Conservation (phyloP, 352 stramenopile species). For the Globisporangium spinosum region DNA sequence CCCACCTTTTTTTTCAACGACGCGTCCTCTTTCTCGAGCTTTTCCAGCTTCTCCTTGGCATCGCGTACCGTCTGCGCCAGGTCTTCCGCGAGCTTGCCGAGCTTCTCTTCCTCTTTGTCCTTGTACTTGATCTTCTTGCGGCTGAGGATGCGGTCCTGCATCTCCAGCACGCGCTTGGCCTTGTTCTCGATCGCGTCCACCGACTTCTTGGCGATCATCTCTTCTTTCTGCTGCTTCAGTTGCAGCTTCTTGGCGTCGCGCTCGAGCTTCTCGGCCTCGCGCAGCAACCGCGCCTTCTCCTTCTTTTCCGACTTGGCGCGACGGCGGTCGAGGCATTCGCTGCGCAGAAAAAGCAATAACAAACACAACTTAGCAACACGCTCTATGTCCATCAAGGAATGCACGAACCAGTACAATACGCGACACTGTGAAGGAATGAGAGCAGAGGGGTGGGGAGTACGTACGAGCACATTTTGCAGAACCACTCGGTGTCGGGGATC, state of each 20-base stretch:
- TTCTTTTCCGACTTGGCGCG: conserved; percentile 71
- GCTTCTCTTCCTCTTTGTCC: conserved; percentile 85
- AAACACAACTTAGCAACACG: neutral
- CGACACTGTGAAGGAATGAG: neutral
- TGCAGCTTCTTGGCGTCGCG: conserved; percentile 61
- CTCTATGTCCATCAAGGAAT: too few species aligned
- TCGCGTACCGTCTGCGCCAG: conserved; percentile 69
- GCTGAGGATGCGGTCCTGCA: conserved; percentile 85
- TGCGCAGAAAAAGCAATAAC: conserved; percentile 16
- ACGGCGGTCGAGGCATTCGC: conserved; percentile 76
- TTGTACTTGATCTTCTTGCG: conserved; percentile 89
- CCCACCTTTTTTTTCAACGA: conserved; percentile 58
- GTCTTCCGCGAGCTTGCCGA: conserved; percentile 75
- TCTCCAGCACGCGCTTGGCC: conserved; percentile 81
- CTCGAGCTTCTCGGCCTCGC: conserved; percentile 79
- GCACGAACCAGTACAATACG: neutral
- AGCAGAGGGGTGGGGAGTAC: conserved; percentile 15
- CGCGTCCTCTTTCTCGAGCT: conserved; percentile 84
- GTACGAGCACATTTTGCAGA: conserved; percentile 85
- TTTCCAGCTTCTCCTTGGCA: conserved; percentile 81
- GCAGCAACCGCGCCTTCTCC: conserved; percentile 71
- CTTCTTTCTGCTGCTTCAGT: conserved; percentile 69
- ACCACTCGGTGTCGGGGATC: conserved; percentile 85
- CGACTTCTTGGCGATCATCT: conserved; percentile 65
- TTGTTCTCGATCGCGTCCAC: conserved; percentile 82